phyloP scores from a whole-genome alignment of 1,139 yeast species.

The Suhomyces anneliseae region DNA sequence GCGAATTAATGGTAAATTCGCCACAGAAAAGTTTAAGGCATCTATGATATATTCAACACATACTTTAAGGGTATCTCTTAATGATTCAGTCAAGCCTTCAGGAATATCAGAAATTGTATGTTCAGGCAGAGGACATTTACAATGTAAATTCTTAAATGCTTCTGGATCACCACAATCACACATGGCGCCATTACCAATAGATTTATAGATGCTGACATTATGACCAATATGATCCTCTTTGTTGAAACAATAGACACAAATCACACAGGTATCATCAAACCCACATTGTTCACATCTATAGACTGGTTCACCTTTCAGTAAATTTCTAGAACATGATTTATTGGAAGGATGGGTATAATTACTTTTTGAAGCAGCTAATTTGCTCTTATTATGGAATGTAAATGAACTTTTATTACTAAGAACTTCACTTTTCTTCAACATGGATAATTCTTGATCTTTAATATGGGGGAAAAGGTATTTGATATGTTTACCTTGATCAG shows the following conservation, averaged over 20 bases:
- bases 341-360: slow-evolving; percentile 37
- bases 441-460: neutral
- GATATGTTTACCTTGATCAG: slow-evolving; percentile 32
- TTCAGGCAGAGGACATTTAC: slow-evolving; percentile 35
- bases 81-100: slow-evolving; percentile 14
- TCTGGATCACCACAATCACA: slow-evolving; percentile 94
- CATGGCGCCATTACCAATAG: slow-evolving; percentile 58
- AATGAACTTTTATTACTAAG: neutral
- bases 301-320: slow-evolving; percentile 60
- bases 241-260: slow-evolving; percentile 70
- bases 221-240: slow-evolving; percentile 65
- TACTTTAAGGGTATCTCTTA: slow-evolving; percentile 33
- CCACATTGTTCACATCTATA: slow-evolving; percentile 69
- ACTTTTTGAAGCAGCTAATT: neutral
- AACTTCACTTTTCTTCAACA: neutral
- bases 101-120: slow-evolving; percentile 2
- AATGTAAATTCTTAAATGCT: slow-evolving; percentile 66
- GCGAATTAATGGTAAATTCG: slow-evolving; percentile 36
- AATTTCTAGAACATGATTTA: slow-evolving; percentile 63
- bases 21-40: slow-evolving; percentile 38
- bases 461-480: slow-evolving; percentile 26
- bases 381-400: neutral
- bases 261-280: slow-evolving; percentile 71
- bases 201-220: slow-evolving; percentile 53
- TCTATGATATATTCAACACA: slow-evolving; percentile 52